phyloP scores from a whole-genome alignment of 2,329 filamentous ascomycete species.

The Colletotrichum abscissum region DNA sequence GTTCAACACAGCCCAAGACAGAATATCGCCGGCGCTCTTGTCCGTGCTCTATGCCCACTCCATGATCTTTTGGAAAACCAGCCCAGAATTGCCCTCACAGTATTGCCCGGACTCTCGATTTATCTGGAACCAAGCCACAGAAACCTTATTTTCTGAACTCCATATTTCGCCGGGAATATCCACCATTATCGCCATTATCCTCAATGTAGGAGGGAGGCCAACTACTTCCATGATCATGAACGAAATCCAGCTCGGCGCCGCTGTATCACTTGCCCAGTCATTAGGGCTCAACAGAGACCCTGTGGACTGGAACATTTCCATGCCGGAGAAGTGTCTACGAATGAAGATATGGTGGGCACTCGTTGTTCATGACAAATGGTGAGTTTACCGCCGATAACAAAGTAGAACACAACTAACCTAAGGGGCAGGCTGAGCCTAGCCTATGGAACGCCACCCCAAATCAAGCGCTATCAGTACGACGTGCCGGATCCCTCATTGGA shows the following conservation, averaged over 20 bases:
- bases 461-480: conserved; percentile 58
- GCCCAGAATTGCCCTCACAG: conserved; percentile 54
- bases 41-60: conserved; percentile 69
- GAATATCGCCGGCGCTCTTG: conserved; percentile 66
- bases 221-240: conserved; percentile 71
- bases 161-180: conserved; percentile 68
- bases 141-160: conserved; percentile 69
- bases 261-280: conserved; percentile 63
- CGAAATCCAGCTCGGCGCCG: conserved; percentile 60
- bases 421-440: conserved; percentile 59
- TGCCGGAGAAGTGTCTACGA: conserved; percentile 61
- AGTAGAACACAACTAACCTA: neutral
- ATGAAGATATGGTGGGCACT: conserved; percentile 69
- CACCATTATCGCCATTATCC: conserved; percentile 66
- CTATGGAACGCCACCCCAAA: conserved; percentile 63
- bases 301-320: conserved; percentile 61
- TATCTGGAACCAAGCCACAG: conserved; percentile 71
- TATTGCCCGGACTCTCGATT: conserved; percentile 68
- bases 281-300: conserved; percentile 67
- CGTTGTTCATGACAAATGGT: conserved; percentile 67
- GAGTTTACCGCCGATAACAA: conserved; percentile 28
- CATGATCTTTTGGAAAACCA: conserved; percentile 67
- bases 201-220: conserved; percentile 70
- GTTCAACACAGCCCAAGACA: conserved; percentile 55
- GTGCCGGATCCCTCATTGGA: conserved; percentile 55